Conservation (phyloP, 1,139 yeast species). For the Geotrichum aggregatum region DNA sequence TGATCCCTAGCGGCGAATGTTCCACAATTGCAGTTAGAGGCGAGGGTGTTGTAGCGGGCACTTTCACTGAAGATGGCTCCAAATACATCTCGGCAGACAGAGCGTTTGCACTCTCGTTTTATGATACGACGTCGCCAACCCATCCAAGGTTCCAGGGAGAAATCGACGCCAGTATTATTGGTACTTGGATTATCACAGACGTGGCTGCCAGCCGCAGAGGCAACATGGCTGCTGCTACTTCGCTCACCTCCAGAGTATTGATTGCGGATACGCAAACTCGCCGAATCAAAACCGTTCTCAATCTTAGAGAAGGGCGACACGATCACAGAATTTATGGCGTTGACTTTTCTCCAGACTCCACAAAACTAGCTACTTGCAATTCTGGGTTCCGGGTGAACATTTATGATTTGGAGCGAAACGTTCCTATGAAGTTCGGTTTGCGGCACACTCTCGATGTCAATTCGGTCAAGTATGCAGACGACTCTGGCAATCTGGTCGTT, state of each 20-base stretch:
- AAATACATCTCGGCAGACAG: neutral
- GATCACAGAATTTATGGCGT: neutral
- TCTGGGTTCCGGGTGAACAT: neutral
- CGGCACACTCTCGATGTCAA: constrained; percentile 34
- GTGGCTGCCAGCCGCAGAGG: neutral
- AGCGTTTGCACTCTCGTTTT: neutral
- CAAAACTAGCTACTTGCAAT: neutral
- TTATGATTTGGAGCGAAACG: neutral
- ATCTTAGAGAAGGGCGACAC: neutral
- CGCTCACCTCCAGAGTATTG: neutral
- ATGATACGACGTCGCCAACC: neutral
- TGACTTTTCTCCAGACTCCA: neutral
- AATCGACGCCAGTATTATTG: neutral
- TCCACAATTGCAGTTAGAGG: neutral
- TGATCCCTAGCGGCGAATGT: neutral
- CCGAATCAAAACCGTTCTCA: too few relatives aligned
- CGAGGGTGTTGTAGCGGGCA: neutral
- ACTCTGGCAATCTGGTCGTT: constrained; percentile 64
- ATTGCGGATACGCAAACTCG: neutral
- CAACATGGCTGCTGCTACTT: neutral
- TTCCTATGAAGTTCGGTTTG: neutral
- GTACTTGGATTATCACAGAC: neutral
- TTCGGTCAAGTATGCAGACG: constrained; percentile 75
- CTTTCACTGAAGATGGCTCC: neutral
- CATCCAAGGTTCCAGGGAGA: neutral